Conservation (phyloP, 2,329 filamentous ascomycete genomes). For the Clarireedia sp. region DNA sequence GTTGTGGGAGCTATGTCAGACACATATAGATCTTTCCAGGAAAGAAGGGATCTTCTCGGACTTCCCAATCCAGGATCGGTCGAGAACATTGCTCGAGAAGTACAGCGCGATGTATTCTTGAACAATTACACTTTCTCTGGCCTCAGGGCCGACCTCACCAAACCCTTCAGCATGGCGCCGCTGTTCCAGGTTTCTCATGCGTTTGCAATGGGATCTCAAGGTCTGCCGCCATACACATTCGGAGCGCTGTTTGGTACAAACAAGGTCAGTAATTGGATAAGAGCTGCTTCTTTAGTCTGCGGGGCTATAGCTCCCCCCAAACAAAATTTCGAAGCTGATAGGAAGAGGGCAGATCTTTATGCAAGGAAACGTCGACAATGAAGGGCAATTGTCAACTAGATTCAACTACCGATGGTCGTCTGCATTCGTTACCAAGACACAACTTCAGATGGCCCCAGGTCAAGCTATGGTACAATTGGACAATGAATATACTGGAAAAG, state of each 20-base stretch:
- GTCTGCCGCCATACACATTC: slow-evolving; percentile 90
- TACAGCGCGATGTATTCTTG: slow-evolving; percentile 91
- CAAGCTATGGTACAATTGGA: slow-evolving; percentile 86
- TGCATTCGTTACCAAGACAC: slow-evolving; percentile 75
- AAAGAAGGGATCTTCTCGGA: slow-evolving; percentile 79
- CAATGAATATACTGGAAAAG: slow-evolving; percentile 86
- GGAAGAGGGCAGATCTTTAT: slow-evolving; percentile 66
- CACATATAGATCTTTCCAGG: slow-evolving; percentile 72
- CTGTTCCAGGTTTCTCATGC: slow-evolving; percentile 97
- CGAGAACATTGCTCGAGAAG: slow-evolving; percentile 82
- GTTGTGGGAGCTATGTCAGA: slow-evolving; percentile 63
- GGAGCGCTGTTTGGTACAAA: slow-evolving; percentile 88
- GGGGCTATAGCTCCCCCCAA: neutral
- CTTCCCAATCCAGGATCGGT: slow-evolving; percentile 88
- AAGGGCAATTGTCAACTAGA: slow-evolving; percentile 76
- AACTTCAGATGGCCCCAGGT: slow-evolving; percentile 74
- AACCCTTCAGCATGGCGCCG: slow-evolving; percentile 87
- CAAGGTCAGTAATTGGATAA: slow-evolving; percentile 53
- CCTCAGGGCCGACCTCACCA: slow-evolving; percentile 91
- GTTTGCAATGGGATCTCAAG: slow-evolving; percentile 84
- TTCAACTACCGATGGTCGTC: slow-evolving; percentile 89
- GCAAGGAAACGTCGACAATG: slow-evolving; percentile 92
- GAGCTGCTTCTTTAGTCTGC: neutral
- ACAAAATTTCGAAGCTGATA: slow-evolving; percentile 15
- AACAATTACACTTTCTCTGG: slow-evolving; percentile 97